Conservation (phyloP, 441 rosid genomes). For the Isatis lusitanica region DNA sequence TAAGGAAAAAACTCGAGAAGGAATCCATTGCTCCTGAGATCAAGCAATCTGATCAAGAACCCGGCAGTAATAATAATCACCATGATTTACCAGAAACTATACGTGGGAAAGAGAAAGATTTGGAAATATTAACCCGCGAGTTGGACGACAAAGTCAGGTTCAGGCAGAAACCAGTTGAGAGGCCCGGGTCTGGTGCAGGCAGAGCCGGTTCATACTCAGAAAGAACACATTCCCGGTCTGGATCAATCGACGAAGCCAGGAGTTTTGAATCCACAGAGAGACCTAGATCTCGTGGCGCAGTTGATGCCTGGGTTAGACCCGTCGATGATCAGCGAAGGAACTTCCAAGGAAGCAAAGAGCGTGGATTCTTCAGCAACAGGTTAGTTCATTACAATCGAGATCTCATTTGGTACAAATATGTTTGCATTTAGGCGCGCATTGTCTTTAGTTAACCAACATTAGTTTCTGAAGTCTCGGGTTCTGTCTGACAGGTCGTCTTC, state of each 20-base stretch:
- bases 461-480: neutral
- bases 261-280: slow-evolving; percentile 61
- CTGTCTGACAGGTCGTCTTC: slow-evolving; percentile 8
- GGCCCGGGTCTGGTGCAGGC: slow-evolving; percentile 83
- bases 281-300: slow-evolving; percentile 74
- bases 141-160: slow-evolving; percentile 75
- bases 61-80: slow-evolving; percentile 36
- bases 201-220: slow-evolving; percentile 58
- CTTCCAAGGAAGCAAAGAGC: slow-evolving; percentile 74
- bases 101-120: slow-evolving; percentile 55
- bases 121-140: slow-evolving; percentile 58
- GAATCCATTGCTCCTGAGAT: slow-evolving; percentile 35
- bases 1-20: slow-evolving; percentile 56
- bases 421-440: neutral
- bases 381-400: slow-evolving; percentile 23
- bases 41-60: slow-evolving; percentile 37
- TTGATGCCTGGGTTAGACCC: slow-evolving; percentile 65
- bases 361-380: slow-evolving; percentile 65
- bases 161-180: slow-evolving; percentile 66
- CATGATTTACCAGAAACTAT: slow-evolving; percentile 43
- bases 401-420: neutral
- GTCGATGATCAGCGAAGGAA: slow-evolving; percentile 60
- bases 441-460: neutral
- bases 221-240: slow-evolving; percentile 73
- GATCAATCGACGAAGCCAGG: slow-evolving; percentile 71